phyloP scores from a whole-genome alignment of 2,329 filamentous ascomycete species.

The Ceratocystis smalleyi region DNA sequence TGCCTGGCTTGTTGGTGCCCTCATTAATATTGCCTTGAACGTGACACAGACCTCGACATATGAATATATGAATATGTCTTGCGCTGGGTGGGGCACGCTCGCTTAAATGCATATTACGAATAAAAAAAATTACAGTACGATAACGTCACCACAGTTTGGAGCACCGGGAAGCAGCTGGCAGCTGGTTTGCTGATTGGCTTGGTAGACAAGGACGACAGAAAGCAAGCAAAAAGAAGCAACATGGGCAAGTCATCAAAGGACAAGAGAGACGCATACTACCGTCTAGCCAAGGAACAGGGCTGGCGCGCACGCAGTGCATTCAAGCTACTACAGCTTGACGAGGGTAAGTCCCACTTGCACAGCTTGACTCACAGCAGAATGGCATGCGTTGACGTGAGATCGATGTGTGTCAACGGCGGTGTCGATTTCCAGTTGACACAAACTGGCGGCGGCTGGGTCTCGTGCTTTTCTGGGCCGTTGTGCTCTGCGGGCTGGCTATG shows the following conservation, averaged over 20 bases:
- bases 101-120: not conserved
- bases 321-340: constrained; percentile 90
- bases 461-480: too few species aligned
- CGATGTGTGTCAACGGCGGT: too few species aligned
- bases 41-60: not conserved
- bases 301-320: constrained; percentile 95
- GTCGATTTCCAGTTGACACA: too few species aligned
- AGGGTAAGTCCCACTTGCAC: constrained; percentile 31
- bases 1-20: not conserved
- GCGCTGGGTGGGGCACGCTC: not conserved
- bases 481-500: not conserved
- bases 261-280: constrained; percentile 94
- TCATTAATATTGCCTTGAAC: not conserved
- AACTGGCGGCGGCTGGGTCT: too few species aligned
- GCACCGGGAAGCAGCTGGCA: not conserved
- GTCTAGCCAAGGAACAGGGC: constrained; percentile 94
- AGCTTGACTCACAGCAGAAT: constrained; percentile 4
- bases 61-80: not conserved
- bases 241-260: constrained; percentile 99
- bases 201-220: not conserved
- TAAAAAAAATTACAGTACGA: not conserved
- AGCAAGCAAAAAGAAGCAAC: not conserved
- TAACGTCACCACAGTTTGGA: not conserved
- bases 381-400: not conserved
- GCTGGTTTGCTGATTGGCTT: too few species aligned